Percentiles rank a stretch among this genome's conserved stretches.
Evolutionary conservation across 164 flowering plant species (phyloP).

Genomic region (Protea cynaroides): DNA sequence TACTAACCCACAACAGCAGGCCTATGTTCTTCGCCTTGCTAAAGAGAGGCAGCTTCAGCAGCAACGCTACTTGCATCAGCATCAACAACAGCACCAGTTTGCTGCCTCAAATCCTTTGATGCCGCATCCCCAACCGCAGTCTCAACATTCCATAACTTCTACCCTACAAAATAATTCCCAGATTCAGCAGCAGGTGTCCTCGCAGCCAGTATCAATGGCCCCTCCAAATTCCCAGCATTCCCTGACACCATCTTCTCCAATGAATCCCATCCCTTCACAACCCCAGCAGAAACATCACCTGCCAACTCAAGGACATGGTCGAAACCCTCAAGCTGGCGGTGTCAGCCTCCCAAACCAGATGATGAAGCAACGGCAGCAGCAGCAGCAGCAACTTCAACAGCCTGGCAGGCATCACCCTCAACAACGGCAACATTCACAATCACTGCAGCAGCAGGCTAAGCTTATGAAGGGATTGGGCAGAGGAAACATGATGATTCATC

Average conservation of each 20-base stretch:
- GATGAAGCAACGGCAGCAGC: slow-evolving; percentile 59
- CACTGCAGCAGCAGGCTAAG: slow-evolving; percentile 63
- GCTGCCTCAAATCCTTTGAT: slow-evolving; percentile 41
- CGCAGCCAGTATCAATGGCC: slow-evolving; percentile 43
- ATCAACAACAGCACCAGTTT: slow-evolving; percentile 24
- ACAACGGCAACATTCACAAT: slow-evolving; percentile 47
- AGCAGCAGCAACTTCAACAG: slow-evolving; percentile 41
- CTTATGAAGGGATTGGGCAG: slow-evolving; percentile 63
- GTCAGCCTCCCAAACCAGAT: slow-evolving; percentile 44
- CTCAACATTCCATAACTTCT: slow-evolving; percentile 61
- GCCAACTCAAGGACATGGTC: slow-evolving; percentile 42
- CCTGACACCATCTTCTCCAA: slow-evolving; percentile 46
- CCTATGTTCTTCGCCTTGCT: slow-evolving; percentile 51
- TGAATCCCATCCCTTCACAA: slow-evolving; percentile 51
- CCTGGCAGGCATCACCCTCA: slow-evolving; percentile 62
- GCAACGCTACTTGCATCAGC: slow-evolving; percentile 25
- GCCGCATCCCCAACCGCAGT: slow-evolving; percentile 46
- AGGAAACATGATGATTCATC: slow-evolving; percentile 52
- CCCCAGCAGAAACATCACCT: slow-evolving; percentile 55
- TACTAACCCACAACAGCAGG: slow-evolving; percentile 50
- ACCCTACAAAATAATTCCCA: slow-evolving; percentile 50
- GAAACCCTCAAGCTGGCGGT: slow-evolving; percentile 42
- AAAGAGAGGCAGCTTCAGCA: slow-evolving; percentile 74
- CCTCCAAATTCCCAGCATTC: slow-evolving; percentile 23
- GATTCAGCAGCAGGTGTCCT: slow-evolving; percentile 44